A percentile compares a stretch with the other conserved stretches of the same genome.
Evolutionary conservation across 371 early-diverging fungal genomes (phyloP).

Genomic region (Mucor plumbeus): DNA sequence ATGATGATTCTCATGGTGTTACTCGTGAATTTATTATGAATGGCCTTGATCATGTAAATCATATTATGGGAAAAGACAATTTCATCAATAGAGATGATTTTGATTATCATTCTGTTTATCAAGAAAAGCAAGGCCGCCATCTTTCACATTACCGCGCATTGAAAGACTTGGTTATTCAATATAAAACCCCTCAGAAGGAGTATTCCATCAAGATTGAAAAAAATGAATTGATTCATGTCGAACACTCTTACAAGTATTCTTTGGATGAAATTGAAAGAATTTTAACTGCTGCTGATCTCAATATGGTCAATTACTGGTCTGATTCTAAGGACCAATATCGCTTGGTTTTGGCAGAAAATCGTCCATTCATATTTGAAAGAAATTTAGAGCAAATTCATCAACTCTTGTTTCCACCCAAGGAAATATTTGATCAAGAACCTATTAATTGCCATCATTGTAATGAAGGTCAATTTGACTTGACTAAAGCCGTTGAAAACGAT

Average conservation of each 20-base stretch:
- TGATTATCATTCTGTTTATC: constrained; percentile 76
- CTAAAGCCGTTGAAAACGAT: background rate
- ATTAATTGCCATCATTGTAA: constrained; percentile 26
- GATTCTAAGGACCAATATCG: constrained; percentile 69
- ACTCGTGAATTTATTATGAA: constrained; percentile 88
- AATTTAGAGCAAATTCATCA: constrained; percentile 19
- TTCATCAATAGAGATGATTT: constrained; percentile 66
- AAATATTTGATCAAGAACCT: constrained; percentile 12
- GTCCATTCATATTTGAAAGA: constrained; percentile 63
- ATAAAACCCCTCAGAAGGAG: constrained; percentile 36
- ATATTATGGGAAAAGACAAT: constrained; percentile 61
- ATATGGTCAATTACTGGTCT: constrained; percentile 63
- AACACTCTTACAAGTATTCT: constrained; percentile 87
- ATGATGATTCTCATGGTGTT: constrained; percentile 81
- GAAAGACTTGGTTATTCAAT: constrained; percentile 52
- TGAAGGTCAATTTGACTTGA: constrained; percentile 3
- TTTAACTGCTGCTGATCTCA: constrained; percentile 59
- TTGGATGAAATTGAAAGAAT: constrained; percentile 62
- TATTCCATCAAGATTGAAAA: constrained; percentile 51
- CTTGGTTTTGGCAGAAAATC: constrained; percentile 75
- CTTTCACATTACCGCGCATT: constrained; percentile 76
- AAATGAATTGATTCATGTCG: constrained; percentile 88
- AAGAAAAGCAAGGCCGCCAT: constrained; percentile 77
- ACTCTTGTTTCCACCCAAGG: constrained; percentile 22
- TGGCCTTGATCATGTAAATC: constrained; percentile 79